phyloP scores from a whole-genome alignment of 306 rosid species.

The Parietaria judaica region DNA sequence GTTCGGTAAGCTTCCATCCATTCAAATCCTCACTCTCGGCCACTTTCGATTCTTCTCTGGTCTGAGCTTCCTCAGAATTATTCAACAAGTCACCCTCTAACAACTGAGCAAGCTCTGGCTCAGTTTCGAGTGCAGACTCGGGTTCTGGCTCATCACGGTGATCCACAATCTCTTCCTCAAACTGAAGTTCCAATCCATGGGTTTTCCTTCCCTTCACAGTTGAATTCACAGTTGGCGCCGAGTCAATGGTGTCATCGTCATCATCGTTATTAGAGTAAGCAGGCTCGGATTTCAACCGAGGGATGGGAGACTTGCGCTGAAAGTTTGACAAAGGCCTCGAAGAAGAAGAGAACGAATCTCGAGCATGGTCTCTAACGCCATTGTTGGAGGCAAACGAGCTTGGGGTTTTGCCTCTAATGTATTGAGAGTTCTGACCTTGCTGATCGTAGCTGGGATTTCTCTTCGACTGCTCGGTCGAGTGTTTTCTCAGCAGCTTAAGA shows the following conservation, averaged over 20 bases:
- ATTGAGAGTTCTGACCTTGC: slow-evolving; percentile 34
- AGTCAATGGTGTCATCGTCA: slow-evolving; percentile 21
- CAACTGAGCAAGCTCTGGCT: slow-evolving; percentile 33
- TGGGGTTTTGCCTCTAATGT: slow-evolving; percentile 29
- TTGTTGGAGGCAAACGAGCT: slow-evolving; percentile 37
- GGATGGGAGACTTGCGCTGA: slow-evolving; percentile 77
- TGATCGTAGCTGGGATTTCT: slow-evolving; percentile 45
- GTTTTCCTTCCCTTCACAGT: slow-evolving; percentile 28
- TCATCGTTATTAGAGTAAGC: slow-evolving; percentile 20
- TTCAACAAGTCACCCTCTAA: slow-evolving; percentile 40
- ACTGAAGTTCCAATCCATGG: slow-evolving; percentile 21
- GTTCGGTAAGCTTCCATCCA: slow-evolving; percentile 59
- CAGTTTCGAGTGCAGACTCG: slow-evolving; percentile 21
- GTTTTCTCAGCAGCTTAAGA: slow-evolving; percentile 73
- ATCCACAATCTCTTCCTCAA: slow-evolving; percentile 15
- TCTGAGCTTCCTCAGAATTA: slow-evolving; percentile 26
- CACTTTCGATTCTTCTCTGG: slow-evolving; percentile 21
- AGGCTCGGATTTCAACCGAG: slow-evolving; percentile 58
- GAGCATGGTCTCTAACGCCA: slow-evolving; percentile 40
- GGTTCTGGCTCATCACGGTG: slow-evolving; percentile 28
- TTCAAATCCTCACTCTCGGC: slow-evolving; percentile 45
- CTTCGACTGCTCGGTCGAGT: slow-evolving; percentile 70
- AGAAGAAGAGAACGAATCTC: slow-evolving; percentile 31
- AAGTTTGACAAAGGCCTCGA: slow-evolving; percentile 71
- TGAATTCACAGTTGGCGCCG: slow-evolving; percentile 23